Percentiles rank a stretch among this genome's conserved stretches.
These are phyloP conservation scores for Erythrophleum ivorense DNA, from an alignment of 331 rosid species.

Conservation along the genomic window DNA sequence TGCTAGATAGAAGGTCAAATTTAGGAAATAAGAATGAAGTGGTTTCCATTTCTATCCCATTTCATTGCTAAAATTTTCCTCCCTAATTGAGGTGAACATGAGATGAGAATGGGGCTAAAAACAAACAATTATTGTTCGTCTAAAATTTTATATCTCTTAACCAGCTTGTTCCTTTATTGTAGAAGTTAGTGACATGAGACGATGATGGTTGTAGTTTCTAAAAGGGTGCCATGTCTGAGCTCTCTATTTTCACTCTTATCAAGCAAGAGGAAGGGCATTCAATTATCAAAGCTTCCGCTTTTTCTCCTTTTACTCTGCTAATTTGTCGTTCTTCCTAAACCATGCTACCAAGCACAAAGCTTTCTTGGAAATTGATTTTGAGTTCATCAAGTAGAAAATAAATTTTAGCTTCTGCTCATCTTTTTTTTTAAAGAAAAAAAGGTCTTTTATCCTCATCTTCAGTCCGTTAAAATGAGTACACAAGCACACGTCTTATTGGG, in stretches of 20 bases:
- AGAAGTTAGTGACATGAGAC: not conserved
- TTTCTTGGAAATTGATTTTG: not conserved
- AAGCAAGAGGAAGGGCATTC: not conserved
- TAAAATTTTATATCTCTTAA: not conserved
- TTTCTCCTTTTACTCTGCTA: not conserved
- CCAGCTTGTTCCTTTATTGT: not conserved
- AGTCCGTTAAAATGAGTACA: not conserved
- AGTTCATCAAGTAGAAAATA: conserved; percentile 11
- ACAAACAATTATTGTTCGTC: not conserved
- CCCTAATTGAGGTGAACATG: not conserved
- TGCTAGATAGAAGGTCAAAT: conserved; percentile 14
- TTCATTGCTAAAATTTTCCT: conserved; percentile 3
- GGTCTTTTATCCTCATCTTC: not conserved
- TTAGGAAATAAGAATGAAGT: not conserved
- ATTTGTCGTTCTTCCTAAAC: not conserved
- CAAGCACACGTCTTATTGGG: not conserved
- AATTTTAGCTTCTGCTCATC: conserved; percentile 4
- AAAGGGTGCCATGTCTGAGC: not conserved
- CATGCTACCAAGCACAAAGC: not conserved
- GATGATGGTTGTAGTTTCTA: not conserved
- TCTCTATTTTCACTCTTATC: not conserved
- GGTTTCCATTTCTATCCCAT: not conserved
- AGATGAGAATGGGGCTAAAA: not conserved
- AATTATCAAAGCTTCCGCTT: not conserved
- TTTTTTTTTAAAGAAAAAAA: not conserved